phyloP scores from a whole-genome alignment of 169 alveolate species.

The Plasmodium cynomolgi region DNA sequence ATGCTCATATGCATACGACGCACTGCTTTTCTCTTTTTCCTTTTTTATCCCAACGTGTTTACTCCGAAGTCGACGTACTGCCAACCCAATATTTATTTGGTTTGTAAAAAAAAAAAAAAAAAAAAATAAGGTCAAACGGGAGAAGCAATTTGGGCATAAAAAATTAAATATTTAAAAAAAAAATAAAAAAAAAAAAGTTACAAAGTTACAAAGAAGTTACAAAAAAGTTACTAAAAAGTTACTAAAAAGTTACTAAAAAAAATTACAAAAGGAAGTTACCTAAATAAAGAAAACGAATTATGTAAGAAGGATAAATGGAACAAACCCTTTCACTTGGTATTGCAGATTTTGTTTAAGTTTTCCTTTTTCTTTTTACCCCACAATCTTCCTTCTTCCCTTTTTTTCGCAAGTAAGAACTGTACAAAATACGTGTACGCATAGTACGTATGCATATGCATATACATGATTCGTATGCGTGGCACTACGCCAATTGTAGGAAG shows the following conservation, averaged over 20 bases:
- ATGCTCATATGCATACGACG: neutral
- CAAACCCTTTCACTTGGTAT: neutral
- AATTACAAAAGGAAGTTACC: neutral
- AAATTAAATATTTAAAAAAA: too few relatives aligned
- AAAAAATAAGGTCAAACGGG: neutral
- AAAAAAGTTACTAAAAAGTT: neutral
- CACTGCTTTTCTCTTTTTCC: neutral
- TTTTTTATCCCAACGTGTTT: neutral
- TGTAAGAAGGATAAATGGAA: neutral
- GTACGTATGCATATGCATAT: neutral
- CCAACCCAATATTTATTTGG: neutral
- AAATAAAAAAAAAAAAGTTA: too few relatives aligned
- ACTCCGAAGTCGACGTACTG: neutral
- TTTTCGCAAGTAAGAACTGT: neutral
- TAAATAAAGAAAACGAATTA: neutral
- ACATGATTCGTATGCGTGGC: neutral
- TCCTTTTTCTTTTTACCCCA: neutral
- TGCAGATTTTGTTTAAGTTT: neutral
- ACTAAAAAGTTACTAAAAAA: neutral
- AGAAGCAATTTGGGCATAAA: neutral
- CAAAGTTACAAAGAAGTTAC: too few relatives aligned
- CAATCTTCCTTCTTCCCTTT: neutral
- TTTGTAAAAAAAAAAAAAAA: too few relatives aligned
- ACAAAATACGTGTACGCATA: neutral
- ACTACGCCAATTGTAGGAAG: neutral